phyloP scores from a whole-genome alignment of 768 basidiomycete genomes.

The Mycena olivaceomarginata region DNA sequence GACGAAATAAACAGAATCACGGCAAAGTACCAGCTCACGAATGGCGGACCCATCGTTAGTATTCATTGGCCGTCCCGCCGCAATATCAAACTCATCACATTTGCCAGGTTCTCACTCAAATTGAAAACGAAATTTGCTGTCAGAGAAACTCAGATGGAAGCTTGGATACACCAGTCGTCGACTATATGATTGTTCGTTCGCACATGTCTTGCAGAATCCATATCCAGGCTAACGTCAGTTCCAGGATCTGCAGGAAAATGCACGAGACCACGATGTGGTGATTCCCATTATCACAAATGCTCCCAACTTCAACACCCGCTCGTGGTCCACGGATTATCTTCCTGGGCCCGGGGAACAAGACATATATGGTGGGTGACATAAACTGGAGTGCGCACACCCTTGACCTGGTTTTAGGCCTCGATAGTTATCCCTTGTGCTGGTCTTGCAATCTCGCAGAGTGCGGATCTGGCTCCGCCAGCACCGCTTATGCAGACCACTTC shows the following conservation, averaged over 20 bases:
- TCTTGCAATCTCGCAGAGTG: conserved; percentile 41
- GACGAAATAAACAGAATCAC: conserved; percentile 33
- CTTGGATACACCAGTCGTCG: conserved; percentile 27
- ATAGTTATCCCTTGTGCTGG: conserved; percentile 41
- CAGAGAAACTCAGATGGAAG: conserved; percentile 36
- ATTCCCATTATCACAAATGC: conserved; percentile 39
- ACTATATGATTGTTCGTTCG: conserved; percentile 38
- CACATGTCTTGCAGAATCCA: not conserved
- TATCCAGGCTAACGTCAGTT: not conserved
- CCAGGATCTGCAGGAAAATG: conserved; percentile 37
- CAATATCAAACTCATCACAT: not conserved
- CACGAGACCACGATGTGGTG: conserved; percentile 28
- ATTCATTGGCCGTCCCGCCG: not conserved
- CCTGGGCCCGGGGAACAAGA: conserved; percentile 38
- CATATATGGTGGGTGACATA: conserved; percentile 26
- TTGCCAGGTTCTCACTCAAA: conserved; percentile 34
- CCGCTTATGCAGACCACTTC: conserved; percentile 34
- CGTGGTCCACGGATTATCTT: conserved; percentile 41
- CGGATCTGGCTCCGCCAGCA: conserved; percentile 18
- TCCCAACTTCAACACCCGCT: conserved; percentile 34
- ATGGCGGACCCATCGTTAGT: conserved; percentile 38
- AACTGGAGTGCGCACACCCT: not conserved
- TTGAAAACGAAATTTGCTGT: conserved; percentile 39
- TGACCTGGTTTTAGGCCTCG: conserved; percentile 18
- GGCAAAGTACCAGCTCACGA: conserved; percentile 33